Conservation (phyloP, 75 land plant genomes). For the Picea glauca region DNA sequence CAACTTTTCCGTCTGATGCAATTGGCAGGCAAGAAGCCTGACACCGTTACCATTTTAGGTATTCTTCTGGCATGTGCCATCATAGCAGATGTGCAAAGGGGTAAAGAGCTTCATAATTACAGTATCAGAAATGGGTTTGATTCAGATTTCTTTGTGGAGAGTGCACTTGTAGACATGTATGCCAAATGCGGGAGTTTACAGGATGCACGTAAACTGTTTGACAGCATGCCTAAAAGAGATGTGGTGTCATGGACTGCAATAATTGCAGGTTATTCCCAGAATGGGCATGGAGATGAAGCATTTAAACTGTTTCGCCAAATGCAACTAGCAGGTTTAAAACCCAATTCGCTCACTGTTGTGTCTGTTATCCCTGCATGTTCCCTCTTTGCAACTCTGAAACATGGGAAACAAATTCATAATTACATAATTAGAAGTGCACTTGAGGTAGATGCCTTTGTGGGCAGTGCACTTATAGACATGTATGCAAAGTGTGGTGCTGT, state of each 20-base stretch:
- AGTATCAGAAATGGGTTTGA: background rate
- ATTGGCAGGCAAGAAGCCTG: conserved; percentile 7
- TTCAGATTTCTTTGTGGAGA: conserved; percentile 12
- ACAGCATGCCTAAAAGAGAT: conserved; percentile 14
- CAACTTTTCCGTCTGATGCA: conserved; percentile 26
- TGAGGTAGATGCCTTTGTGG: conserved; percentile 13
- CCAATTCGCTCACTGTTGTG: too few relatives aligned
- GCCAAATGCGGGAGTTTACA: conserved; percentile 12
- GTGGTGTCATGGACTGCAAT: conserved; percentile 34
- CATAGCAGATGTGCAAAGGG: conserved; percentile 4
- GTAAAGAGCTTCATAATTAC: conserved; percentile 10
- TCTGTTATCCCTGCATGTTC: too few relatives aligned
- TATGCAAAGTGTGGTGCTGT: conserved; percentile 35
- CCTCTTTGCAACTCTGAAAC: conserved; percentile 12
- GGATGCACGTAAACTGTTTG: conserved; percentile 13
- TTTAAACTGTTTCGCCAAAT: conserved; percentile 20
- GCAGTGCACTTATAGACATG: conserved; percentile 22
- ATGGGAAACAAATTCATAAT: conserved; percentile 25
- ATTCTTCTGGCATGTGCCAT: conserved; percentile 19
- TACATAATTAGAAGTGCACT: conserved; percentile 3
- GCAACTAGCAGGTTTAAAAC: conserved; percentile 5
- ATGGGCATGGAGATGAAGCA: conserved; percentile 9
- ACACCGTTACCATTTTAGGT: conserved; percentile 17
- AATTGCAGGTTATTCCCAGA: conserved; percentile 28
- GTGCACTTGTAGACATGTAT: conserved; percentile 16